Base-by-base conservation (phyloP, 352 stramenopile genomes). In the Pythium coloratum region DNA sequence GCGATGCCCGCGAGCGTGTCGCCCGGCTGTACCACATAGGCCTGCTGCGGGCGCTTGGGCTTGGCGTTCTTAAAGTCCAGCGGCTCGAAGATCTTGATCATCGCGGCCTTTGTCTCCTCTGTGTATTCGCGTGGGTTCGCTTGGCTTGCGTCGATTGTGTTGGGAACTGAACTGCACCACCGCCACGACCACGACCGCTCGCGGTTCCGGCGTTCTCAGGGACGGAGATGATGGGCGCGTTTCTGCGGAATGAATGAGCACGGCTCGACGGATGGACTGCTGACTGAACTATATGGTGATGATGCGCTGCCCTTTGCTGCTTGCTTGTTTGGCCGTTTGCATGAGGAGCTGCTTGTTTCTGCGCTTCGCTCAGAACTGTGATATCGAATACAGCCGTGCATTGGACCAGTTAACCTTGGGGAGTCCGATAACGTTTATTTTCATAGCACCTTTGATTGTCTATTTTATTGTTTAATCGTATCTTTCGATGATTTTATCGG, bases 1-100 rank as follows among this genome's bases (percentile, higher is more conserved):
- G 77, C 77, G 33, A 85, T 85, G 56, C 73, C 75, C 12, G 71
- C 72, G 55, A 85, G 30, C 49, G 77, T 82, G 61, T 85, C 77
- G 42, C 73, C 77, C 1, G 74, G 61, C 58, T 77, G 55, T n/a
- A 85, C 77, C 34, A 80, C 51, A 53, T 85, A 82, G 10, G 51
- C 51, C n/a, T 72, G 38, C 55, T 67, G 60, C 24, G 54, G 47
- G 16, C 54, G 60, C 56, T 50, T 54, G 8, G 62, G 63, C 59
- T 70, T 67, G 50, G 62, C 61, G 62, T 75, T 44, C 24, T 64
- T 76, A 47, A 72, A 76, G 42, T 77, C 71, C 34, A 80, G 67
- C n/a, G 73, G 73, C 44, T 70, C 63, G 61, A 80, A 80, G 28
- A 80, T 76, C 54, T 73, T 66, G 30, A 79, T 61, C 73, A 79